These are phyloP conservation scores for Claviceps sp. DNA, from an alignment of 2,329 filamentous ascomycete genomes.

Conservation along the genomic window DNA sequence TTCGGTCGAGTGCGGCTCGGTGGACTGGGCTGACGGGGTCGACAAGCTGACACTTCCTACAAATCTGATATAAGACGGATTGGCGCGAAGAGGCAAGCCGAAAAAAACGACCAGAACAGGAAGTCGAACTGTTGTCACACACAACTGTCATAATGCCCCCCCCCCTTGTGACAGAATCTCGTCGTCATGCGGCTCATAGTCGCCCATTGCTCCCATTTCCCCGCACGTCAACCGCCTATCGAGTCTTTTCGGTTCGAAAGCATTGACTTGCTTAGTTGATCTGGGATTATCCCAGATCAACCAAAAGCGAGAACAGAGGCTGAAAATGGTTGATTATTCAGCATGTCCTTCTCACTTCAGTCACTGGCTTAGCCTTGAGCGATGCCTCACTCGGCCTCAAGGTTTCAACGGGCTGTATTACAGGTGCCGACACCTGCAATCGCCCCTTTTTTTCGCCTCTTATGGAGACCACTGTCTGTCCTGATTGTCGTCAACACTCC, in stretches of 20 bases:
- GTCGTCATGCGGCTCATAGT: too few species aligned
- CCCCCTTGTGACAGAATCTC: too few species aligned
- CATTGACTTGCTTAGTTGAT: neutral
- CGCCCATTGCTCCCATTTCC: neutral
- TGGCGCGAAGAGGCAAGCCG: too few species aligned
- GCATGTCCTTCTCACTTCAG: slow-evolving; percentile 20
- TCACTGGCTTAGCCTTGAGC: slow-evolving; percentile 28
- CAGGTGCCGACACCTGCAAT: slow-evolving; percentile 16
- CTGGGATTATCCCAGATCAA: neutral
- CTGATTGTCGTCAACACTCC: neutral
- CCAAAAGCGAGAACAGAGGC: too few species aligned
- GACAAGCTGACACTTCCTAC: neutral
- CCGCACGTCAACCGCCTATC: neutral
- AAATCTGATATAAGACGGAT: too few species aligned
- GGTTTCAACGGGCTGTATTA: slow-evolving; percentile 32
- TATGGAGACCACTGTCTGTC: neutral
- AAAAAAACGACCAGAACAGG: too few species aligned
- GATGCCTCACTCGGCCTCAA: slow-evolving; percentile 32
- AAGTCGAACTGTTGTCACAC: too few species aligned
- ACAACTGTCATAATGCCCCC: too few species aligned
- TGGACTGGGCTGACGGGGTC: neutral
- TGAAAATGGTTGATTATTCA: neutral
- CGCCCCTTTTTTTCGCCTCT: neutral
- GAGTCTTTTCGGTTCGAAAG: neutral
- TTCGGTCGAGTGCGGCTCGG: neutral